Evolutionary conservation across 2,329 filamentous ascomycete species (phyloP).

Genomic region (Stagonosporopsis tanaceti): DNA sequence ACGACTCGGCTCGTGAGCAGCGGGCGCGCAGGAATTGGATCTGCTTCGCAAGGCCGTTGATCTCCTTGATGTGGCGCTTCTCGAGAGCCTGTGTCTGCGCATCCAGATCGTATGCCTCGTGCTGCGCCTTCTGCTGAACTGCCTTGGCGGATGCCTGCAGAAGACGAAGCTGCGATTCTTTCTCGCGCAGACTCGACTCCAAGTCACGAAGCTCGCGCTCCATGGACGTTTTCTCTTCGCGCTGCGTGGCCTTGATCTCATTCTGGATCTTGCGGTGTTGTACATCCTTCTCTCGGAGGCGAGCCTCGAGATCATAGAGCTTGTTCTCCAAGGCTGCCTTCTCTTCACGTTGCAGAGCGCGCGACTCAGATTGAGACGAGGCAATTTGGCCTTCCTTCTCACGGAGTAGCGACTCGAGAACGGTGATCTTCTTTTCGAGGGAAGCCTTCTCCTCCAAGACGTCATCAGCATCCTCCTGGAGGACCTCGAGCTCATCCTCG

Average conservation of each 20-base stretch:
- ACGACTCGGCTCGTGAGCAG: slow-evolving; percentile 78
- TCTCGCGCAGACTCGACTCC: slow-evolving; percentile 36
- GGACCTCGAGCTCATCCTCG: slow-evolving; percentile 63
- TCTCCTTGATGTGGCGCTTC: slow-evolving; percentile 74
- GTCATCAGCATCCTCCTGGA: slow-evolving; percentile 55
- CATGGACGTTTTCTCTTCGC: slow-evolving; percentile 52
- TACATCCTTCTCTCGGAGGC: slow-evolving; percentile 41
- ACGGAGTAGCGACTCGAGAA: slow-evolving; percentile 46
- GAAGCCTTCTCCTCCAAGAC: slow-evolving; percentile 60
- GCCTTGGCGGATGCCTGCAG: slow-evolving; percentile 42
- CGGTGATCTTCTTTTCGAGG: slow-evolving; percentile 65
- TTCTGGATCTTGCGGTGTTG: slow-evolving; percentile 39
- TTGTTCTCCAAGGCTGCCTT: slow-evolving; percentile 56
- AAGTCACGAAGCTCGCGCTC: slow-evolving; percentile 60
- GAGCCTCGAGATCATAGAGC: slow-evolving; percentile 50
- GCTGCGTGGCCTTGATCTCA: slow-evolving; percentile 35
- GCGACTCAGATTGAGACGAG: slow-evolving; percentile 42
- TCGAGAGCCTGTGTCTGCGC: slow-evolving; percentile 69
- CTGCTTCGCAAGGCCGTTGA: slow-evolving; percentile 85
- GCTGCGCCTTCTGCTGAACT: slow-evolving; percentile 38
- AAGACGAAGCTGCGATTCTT: slow-evolving; percentile 36
- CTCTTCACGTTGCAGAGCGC: slow-evolving; percentile 67
- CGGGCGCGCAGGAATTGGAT: slow-evolving; percentile 89
- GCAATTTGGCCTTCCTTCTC: slow-evolving; percentile 46
- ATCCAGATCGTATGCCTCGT: slow-evolving; percentile 42